A percentile compares a stretch with the other conserved stretches of the same genome.
These are phyloP conservation scores for Vitis amurensis DNA, from an alignment of 164 flowering plant genomes.

Conservation along the genomic window DNA sequence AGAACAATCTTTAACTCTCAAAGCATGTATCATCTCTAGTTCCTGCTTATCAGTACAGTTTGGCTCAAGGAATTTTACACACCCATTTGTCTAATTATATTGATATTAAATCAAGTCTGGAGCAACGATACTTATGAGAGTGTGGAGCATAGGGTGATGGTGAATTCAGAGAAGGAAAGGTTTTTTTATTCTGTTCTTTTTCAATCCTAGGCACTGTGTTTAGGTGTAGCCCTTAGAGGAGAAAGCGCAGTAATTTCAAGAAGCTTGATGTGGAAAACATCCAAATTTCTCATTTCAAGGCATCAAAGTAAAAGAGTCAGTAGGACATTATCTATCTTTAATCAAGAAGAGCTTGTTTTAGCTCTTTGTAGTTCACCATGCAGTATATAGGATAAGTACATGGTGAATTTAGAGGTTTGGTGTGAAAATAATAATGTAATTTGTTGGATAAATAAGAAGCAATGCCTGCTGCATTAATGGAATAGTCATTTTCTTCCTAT, in stretches of 20 bases:
- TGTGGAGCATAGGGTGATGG: slow-evolving; percentile 29
- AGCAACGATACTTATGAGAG: slow-evolving; percentile 24
- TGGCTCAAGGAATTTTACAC: too few species aligned
- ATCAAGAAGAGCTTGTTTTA: too few species aligned
- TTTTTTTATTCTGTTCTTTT: slow-evolving; percentile 24
- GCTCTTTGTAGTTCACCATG: too few species aligned
- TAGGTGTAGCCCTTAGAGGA: slow-evolving; percentile 21
- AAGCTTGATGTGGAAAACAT: slow-evolving; percentile 23
- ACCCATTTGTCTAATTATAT: too few species aligned
- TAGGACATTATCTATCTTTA: background rate
- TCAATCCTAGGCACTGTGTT: slow-evolving; percentile 17
- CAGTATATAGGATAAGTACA: too few species aligned
- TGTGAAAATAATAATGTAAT: too few species aligned
- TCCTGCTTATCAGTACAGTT: background rate
- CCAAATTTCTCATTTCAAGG: slow-evolving; percentile 18
- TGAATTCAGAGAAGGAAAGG: slow-evolving; percentile 26
- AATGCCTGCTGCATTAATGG: too few species aligned
- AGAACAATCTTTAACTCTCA: too few species aligned
- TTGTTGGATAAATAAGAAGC: too few species aligned
- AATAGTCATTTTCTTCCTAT: too few species aligned
- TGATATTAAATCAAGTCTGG: slow-evolving; percentile 11
- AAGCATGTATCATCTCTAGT: too few species aligned
- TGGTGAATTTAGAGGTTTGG: too few species aligned
- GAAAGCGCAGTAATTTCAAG: slow-evolving; percentile 17
- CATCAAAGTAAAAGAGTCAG: background rate